Evolutionary conservation across 1,284 basidiomycete species (phyloP), one percentile per base, ranked within the genome.

Genomic region (Ganoderma meredithae): DNA sequence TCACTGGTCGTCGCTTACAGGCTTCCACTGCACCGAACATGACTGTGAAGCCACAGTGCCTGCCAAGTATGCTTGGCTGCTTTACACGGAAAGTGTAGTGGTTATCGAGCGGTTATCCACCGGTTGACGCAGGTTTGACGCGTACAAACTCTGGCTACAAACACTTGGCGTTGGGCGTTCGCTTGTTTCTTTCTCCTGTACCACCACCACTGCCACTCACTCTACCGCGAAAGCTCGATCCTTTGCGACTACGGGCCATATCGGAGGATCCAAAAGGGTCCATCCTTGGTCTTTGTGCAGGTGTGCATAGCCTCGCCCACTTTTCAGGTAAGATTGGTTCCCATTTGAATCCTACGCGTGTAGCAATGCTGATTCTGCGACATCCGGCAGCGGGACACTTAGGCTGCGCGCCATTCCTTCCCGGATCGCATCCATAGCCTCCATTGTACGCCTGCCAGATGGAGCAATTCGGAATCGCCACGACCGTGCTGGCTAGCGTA

Each of bases 61-160:
- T 68, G 70, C 70, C 70, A 71, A 71, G 70, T 49, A 53, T 9
- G 39, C 70, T 71, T 67, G 70, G 70, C 70, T 27, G 33, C 66
- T 62, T 36, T 60, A 64, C 39, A 55, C 33, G 68, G 66, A 60
- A 71, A 41, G 61, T 41, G 15, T 65, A 61, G 65, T 40, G 25
- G 36, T 68, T 62, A 31, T 56, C 53, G 17, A 58, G 22, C 47
- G 47, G 47, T 52, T 25, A 25, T 25, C 22, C 22, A 52, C 47
- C 13, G 47, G 25, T 12, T 52, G 47, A 52, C 22, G 47, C 47
- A 7, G n/a, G 22, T 52, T 12, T 52, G 47, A 52, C 22, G 22
- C 47, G 10, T 22, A 22, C 31, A 31, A 31, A 5, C 31, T 31
- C 31, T 31, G 36, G 19, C 55, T 15, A 13, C 22, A 1, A 9